Conservation (phyloP, 768 basidiomycete genomes). For the Podaxis sp. region DNA sequence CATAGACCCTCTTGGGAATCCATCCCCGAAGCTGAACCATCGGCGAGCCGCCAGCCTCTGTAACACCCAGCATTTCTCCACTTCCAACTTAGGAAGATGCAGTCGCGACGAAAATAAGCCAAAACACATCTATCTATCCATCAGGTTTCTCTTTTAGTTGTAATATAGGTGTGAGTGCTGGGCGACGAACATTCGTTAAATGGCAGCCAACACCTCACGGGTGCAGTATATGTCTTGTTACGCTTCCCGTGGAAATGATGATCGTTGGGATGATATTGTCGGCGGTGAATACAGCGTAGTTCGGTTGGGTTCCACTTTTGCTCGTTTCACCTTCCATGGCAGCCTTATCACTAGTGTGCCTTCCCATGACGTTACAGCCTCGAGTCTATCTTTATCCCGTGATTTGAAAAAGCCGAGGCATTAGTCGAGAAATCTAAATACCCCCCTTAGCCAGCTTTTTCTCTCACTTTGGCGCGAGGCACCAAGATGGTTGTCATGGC, state of each 20-base stretch:
- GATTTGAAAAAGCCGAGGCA: neutral
- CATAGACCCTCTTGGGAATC: neutral
- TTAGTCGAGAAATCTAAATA: no score
- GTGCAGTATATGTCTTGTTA: neutral
- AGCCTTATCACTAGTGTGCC: neutral
- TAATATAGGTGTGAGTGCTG: neutral
- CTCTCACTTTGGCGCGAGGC: neutral
- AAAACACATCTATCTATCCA: neutral
- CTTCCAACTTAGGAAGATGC: neutral
- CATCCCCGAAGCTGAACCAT: neutral
- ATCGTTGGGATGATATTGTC: constrained; percentile 1
- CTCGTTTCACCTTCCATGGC: neutral
- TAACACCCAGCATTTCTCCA: neutral
- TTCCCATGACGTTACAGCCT: neutral
- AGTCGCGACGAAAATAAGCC: neutral
- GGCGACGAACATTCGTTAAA: neutral
- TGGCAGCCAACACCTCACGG: neutral
- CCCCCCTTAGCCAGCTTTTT: neutral
- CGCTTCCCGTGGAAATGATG: neutral
- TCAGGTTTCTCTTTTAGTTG: neutral
- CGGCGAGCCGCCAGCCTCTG: neutral
- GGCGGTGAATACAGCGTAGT: neutral
- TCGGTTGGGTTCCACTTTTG: neutral
- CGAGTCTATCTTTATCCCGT: neutral
- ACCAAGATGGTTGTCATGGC: neutral